Base-by-base conservation (phyloP, 1,284 basidiomycete genomes). In the Naganishia sp. region DNA sequence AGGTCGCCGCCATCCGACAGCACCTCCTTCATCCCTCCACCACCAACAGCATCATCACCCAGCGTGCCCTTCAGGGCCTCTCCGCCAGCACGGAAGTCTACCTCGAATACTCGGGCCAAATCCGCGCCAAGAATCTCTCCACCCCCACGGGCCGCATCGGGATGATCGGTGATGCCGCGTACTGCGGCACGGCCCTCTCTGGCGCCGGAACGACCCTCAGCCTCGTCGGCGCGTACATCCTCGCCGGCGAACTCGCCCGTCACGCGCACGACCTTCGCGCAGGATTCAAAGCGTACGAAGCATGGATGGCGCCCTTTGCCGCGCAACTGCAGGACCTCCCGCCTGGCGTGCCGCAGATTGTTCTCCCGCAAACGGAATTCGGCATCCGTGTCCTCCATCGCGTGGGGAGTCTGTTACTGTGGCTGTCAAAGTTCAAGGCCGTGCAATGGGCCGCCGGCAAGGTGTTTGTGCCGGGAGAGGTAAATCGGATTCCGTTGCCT, bases 101-200 rank as follows among this genome's bases (percentile, higher is more conserved):
- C 56, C 63, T 73, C 46, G 69, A 75, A 31, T 62, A 69, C 32
- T 47, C 70, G 3, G 65, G 67, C 45, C 73, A 73, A 57, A 67
- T 72, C 32, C 53, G 64, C 49, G 56, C 69, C 25, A 56, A 64
- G 1, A 25, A 43, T 7, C 71, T 54, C 49, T 64, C 51, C 13
- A 52, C 50, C 25, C 41, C 47, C 9, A 55, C 53, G 11, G 69
- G 67, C 1, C 61, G 69, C 4, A 57, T 72, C 13, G 70, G 67
- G 13, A 68, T 71, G 46, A 50, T 72, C 28, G 73, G 73, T 10
- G 72, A 75, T 55, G 67, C 72, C 1, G 73, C 72, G 11, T 73
- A 67, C 42, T 70, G 68, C 62, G 69, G 70, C 1, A 71, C 72
- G 23, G 69, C 73, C 1, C 43, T 75, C 18, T 68, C 69, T 9